A percentile compares a stretch with the other conserved stretches of the same genome.
These are phyloP conservation scores for Aspergillus sp. DNA, from an alignment of 2,329 filamentous ascomycete species.

Conservation along the genomic window DNA sequence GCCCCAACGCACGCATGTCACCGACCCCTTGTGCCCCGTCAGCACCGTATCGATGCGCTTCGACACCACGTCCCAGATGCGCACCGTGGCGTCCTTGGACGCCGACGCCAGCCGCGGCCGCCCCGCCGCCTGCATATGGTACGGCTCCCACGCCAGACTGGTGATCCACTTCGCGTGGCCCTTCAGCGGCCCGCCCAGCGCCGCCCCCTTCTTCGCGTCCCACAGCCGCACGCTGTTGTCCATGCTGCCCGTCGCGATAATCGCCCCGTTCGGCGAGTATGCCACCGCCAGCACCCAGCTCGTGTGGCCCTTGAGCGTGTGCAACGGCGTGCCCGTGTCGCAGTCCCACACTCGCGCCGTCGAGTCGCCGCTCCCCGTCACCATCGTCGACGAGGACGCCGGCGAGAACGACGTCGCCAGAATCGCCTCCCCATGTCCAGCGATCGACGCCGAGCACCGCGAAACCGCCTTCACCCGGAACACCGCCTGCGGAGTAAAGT, in stretches of 20 bases:
- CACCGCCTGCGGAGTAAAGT: constrained; percentile 80
- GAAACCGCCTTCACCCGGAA: constrained; percentile 92
- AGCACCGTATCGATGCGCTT: constrained; percentile 78
- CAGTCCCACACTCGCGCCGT: constrained; percentile 94
- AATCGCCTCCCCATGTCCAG: constrained; percentile 89
- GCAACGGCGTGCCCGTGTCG: constrained; percentile 83
- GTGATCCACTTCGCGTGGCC: constrained; percentile 90
- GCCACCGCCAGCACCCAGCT: constrained; percentile 86
- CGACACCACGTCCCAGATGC: constrained; percentile 81
- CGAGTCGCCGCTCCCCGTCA: constrained; percentile 86
- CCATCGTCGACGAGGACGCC: constrained; percentile 70
- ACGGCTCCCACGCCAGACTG: constrained; percentile 88
- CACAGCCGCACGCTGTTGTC: constrained; percentile 89
- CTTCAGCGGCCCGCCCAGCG: constrained; percentile 69
- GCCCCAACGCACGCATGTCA: constrained; percentile 92
- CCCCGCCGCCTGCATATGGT: constrained; percentile 74
- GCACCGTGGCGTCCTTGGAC: constrained; percentile 84
- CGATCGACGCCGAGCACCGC: constrained; percentile 81
- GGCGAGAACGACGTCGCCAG: constrained; percentile 84
- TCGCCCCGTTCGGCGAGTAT: constrained; percentile 79
- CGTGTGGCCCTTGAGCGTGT: constrained; percentile 82
- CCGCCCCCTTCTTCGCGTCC: constrained; percentile 78
- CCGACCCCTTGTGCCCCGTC: constrained; percentile 82
- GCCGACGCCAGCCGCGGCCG: constrained; percentile 79
- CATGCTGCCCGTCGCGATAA: constrained; percentile 87